A percentile compares a stretch with the other conserved stretches of the same genome.
phyloP scores from a whole-genome alignment of 805 yeast species.

The Metschnikowia hibisci region DNA sequence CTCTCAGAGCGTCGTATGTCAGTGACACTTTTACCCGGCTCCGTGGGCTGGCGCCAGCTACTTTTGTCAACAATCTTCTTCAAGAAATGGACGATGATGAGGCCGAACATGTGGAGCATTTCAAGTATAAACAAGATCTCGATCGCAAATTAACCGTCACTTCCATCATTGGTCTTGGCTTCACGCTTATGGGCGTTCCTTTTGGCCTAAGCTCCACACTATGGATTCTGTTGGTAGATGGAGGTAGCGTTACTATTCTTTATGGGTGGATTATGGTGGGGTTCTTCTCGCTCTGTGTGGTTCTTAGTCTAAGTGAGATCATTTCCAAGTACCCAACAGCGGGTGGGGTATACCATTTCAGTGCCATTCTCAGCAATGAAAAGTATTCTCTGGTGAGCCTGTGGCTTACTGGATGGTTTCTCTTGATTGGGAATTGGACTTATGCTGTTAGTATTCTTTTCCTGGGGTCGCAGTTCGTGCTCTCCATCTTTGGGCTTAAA shows the following conservation, averaged over 20 bases:
- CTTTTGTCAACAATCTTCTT: constrained; percentile 13
- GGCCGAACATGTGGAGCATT: constrained; percentile 60
- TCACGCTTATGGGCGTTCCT: constrained; percentile 79
- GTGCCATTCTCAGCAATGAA: constrained; percentile 63
- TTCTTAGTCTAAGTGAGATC: constrained; percentile 72
- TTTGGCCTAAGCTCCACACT: constrained; percentile 72
- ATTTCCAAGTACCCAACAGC: constrained; percentile 74
- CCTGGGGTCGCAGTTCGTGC: constrained; percentile 71
- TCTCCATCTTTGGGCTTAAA: constrained; percentile 62
- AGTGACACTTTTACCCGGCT: constrained; percentile 11
- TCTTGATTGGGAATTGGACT: constrained; percentile 73
- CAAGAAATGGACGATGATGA: constrained; percentile 39
- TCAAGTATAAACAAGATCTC: constrained; percentile 69
- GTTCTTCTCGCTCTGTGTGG: constrained; percentile 58
- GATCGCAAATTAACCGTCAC: constrained; percentile 64
- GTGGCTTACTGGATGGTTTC: constrained; percentile 78
- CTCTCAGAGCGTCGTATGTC: constrained; percentile 9
- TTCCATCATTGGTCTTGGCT: constrained; percentile 74
- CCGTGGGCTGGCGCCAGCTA: constrained; percentile 19
- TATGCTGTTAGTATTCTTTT: constrained; percentile 70
- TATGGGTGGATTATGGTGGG: constrained; percentile 73
- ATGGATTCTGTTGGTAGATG: constrained; percentile 68
- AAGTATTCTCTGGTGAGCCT: constrained; percentile 55
- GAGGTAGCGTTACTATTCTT: constrained; percentile 71
- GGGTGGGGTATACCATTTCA: constrained; percentile 72